Evolutionary conservation across 768 basidiomycete genomes (phyloP).

Genomic region (Russula lepida): DNA sequence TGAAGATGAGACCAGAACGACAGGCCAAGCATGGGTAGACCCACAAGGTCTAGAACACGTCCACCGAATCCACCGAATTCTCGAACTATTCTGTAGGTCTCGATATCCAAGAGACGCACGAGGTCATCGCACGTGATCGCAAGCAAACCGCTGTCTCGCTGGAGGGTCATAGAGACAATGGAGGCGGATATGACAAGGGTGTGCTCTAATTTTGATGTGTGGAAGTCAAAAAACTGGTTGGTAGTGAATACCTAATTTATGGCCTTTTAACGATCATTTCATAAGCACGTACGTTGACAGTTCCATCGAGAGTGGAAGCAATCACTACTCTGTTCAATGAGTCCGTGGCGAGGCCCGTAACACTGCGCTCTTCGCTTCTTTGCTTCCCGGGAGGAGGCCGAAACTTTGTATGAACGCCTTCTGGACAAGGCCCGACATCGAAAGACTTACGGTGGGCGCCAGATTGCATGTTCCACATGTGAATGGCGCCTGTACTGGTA

Average conservation of each 20-base stretch:
- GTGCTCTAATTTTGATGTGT: conserved; percentile 66
- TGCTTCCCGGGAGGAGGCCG: conserved; percentile 33
- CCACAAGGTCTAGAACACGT: conserved; percentile 81
- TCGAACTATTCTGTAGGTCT: conserved; percentile 80
- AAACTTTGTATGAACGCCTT: conserved; percentile 36
- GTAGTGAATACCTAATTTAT: not conserved
- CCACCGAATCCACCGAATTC: conserved; percentile 80
- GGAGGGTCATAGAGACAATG: conserved; percentile 61
- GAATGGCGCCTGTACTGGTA: conserved; percentile 68
- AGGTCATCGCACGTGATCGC: conserved; percentile 83
- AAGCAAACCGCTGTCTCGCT: conserved; percentile 79
- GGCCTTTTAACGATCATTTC: not conserved
- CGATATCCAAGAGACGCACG: conserved; percentile 83
- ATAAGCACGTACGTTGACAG: conserved; percentile 60
- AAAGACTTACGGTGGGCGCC: conserved; percentile 79
- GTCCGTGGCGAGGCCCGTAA: conserved; percentile 83
- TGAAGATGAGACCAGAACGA: not conserved
- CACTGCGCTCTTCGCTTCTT: conserved; percentile 41
- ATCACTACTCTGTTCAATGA: conserved; percentile 74
- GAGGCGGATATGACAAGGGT: conserved; percentile 60
- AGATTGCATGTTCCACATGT: conserved; percentile 97
- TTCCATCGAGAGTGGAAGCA: conserved; percentile 83
- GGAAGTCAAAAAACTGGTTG: conserved; percentile 93
- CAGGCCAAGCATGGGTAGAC: conserved; percentile 23
- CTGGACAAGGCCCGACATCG: conserved; percentile 54